Evolutionary conservation across 176 grass and related monocot species (phyloP).

Genomic region (Microstegium vimineum): DNA sequence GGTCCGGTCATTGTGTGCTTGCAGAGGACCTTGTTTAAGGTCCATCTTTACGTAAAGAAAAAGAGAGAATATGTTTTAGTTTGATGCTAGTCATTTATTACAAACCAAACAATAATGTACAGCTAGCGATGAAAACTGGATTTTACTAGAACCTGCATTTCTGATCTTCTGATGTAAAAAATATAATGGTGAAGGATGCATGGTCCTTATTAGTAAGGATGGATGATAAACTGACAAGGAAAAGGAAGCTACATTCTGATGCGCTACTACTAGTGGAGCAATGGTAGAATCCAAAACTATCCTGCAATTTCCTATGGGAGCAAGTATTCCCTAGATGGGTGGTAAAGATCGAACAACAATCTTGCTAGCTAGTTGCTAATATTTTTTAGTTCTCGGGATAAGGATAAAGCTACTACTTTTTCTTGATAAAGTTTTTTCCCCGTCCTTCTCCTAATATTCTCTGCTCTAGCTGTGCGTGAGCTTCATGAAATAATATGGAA

Average conservation of each 20-base stretch:
- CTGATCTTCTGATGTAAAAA: no score
- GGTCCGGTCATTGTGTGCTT: slow-evolving; percentile 29
- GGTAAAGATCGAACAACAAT: background rate
- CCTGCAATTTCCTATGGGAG: background rate
- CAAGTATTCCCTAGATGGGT: background rate
- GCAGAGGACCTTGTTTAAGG: slow-evolving; percentile 26
- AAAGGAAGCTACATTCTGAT: no score
- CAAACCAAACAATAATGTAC: background rate
- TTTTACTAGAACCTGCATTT: no score
- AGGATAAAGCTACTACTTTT: slow-evolving; percentile 27
- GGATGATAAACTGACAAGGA: no score
- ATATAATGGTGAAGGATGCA: no score
- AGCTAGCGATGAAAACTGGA: background rate
- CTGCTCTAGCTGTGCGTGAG: background rate
- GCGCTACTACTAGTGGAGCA: no score
- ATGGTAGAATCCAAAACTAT: no score
- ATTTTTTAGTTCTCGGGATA: background rate
- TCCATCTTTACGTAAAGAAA: slow-evolving; percentile 36
- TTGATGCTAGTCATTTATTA: slow-evolving; percentile 24
- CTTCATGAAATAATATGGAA: slow-evolving; percentile 11
- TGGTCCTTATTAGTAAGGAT: no score
- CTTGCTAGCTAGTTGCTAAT: background rate
- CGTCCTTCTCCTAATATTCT: slow-evolving; percentile 11
- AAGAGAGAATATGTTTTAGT: slow-evolving; percentile 25
- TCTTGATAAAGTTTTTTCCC: background rate